Evolutionary conservation across 108 stramenopile species (phyloP).

Genomic region (Licmophora abbreviata): DNA sequence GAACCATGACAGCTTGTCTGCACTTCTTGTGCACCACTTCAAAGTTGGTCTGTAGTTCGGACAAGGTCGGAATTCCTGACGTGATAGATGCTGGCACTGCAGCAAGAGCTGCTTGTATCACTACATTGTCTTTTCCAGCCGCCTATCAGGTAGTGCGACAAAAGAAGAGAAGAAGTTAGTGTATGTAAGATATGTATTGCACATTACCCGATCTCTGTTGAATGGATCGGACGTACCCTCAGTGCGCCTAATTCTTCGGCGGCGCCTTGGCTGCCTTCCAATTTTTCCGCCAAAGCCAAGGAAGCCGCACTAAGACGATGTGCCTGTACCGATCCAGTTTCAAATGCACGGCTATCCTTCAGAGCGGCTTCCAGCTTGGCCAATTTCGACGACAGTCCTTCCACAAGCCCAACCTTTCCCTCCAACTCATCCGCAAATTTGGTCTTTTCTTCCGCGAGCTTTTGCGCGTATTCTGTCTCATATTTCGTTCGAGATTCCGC

Average conservation of each 20-base stretch:
- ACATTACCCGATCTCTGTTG: too few relatives aligned
- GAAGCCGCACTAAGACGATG: constrained; percentile 73
- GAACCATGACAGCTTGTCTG: constrained; percentile 71
- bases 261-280: constrained; percentile 50
- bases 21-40: constrained; percentile 47
- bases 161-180: too few relatives aligned
- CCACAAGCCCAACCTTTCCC: constrained; percentile 32
- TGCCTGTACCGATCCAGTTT: constrained; percentile 52
- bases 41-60: constrained; percentile 66
- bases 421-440: constrained; percentile 41
- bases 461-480: constrained; percentile 33
- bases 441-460: constrained; percentile 32
- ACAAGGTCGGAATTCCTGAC: constrained; percentile 54
- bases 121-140: constrained; percentile 43
- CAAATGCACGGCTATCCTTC: constrained; percentile 35
- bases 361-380: constrained; percentile 43
- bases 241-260: constrained; percentile 57
- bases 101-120: constrained; percentile 43
- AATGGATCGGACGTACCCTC: constrained; percentile 1
- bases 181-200: too few relatives aligned
- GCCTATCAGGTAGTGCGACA: constrained; percentile 6
- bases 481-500: constrained; percentile 36
- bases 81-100: constrained; percentile 41
- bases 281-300: constrained; percentile 57
- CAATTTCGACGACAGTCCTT: constrained; percentile 42